Base-by-base conservation (phyloP, 495 filamentous ascomycete species). In the Podospora bellae-mahoneyi region DNA sequence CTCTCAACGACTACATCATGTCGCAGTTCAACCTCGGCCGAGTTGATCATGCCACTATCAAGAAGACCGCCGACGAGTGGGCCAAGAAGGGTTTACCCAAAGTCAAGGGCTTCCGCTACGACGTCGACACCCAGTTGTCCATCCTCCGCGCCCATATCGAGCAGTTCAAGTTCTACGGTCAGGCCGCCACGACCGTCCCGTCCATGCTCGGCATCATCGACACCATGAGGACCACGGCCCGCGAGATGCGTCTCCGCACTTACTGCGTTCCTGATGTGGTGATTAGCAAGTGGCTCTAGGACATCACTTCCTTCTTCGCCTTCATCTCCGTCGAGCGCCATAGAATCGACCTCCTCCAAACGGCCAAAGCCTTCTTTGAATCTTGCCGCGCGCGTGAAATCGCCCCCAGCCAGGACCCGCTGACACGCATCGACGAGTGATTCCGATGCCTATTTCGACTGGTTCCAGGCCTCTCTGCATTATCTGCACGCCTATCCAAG, bases 201-300 rank as follows among this genome's bases (percentile, higher is more conserved):
- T 20, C n/a, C 23, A 26, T 26, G 55, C n/a, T 20, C 6, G n/a
- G 23, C n/a, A 58, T 58, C 19, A 58, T 20, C n/a, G 55, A 19
- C 16, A 58, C 55, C 4, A 58, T 58, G 55, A 58, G 6, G 55
- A 19, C n/a, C n/a, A 19, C n/a, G 9, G n/a, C n/a, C 55, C n/a
- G 55, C n/a, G 55, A 58, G n/a, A 58, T 58, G 55, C 55, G 55
- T 5, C 20, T 58, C 55, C n/a, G 23, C n/a, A 58, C 55, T 23
- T 58, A 58, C 23, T 58, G 55, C 55, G 6, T 26, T 10, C 55
- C 55, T 5, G 55, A 58, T 18, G n/a, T 58, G 1, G 55, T 58
- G 6, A 20, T 58, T 19, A 5, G 55, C 55, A 58, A 58, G 55
- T 20, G 55, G 23, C 15, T 58, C n/a, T 19, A 18, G 55, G 55